These are phyloP conservation scores for Achaetomiella virescens DNA, from an alignment of 495 filamentous ascomycete species.

Conservation along the genomic window DNA sequence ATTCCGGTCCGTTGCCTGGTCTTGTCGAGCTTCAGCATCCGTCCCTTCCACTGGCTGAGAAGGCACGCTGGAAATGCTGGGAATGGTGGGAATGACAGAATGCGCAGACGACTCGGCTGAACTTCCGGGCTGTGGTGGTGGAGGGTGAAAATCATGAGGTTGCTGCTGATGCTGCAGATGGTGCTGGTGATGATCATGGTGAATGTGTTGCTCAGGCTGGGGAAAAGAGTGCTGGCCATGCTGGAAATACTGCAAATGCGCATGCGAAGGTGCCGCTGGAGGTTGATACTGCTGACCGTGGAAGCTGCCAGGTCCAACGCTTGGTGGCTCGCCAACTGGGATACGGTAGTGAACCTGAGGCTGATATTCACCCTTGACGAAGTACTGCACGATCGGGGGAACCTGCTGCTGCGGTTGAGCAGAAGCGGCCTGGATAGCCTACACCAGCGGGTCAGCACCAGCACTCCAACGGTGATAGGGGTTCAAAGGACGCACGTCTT, in stretches of 20 bases:
- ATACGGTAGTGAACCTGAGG: conserved; percentile 29
- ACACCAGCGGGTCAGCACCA: background rate
- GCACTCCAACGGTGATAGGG: conserved; percentile 10
- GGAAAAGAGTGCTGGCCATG: conserved; percentile 7
- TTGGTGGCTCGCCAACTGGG: conserved; percentile 26
- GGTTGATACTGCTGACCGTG: conserved; percentile 28
- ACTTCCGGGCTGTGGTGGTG: conserved; percentile 18
- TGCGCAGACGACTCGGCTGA: conserved; percentile 20
- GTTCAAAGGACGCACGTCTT: conserved; percentile 35
- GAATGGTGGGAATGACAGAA: background rate
- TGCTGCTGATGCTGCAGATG: conserved; percentile 11
- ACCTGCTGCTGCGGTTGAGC: conserved; percentile 8
- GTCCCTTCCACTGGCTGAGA: conserved; percentile 26
- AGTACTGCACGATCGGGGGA: conserved; percentile 43
- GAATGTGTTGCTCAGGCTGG: conserved; percentile 6
- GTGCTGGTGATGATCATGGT: conserved; percentile 9
- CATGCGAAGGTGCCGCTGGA: conserved; percentile 7
- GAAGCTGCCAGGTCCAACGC: background rate
- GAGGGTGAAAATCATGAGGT: conserved; percentile 11
- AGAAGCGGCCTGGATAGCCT: conserved; percentile 1
- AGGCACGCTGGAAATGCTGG: conserved; percentile 24
- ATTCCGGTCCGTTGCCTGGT: conserved; percentile 35
- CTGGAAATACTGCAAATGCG: conserved; percentile 15
- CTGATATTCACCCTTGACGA: conserved; percentile 49
- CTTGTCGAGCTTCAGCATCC: conserved; percentile 36